Evolutionary conservation across 2,329 filamentous ascomycete species (phyloP), one percentile per base, ranked within the genome.

Genomic region (Colletotrichum gloeosporioides): DNA sequence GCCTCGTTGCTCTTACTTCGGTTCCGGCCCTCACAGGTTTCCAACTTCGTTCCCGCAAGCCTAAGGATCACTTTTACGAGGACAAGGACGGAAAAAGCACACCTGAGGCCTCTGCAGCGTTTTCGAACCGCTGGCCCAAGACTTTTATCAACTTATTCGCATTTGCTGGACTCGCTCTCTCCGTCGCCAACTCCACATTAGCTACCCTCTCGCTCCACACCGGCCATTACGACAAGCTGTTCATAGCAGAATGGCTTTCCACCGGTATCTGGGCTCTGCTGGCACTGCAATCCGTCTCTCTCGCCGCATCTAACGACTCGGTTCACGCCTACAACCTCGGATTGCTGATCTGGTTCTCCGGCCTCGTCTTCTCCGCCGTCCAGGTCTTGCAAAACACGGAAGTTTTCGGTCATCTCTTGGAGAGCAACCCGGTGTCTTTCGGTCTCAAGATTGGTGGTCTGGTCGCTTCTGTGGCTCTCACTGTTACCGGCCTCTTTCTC

Each of bases 1-100:
- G 74, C 44, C 59, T 87, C 53, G 80, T 85, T 18, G 78, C 80
- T 36, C 78, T 88, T 25, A 80, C 84, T 64, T 84, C 86, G 15
- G 67, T 85, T 8, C 87, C 87, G 12, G 84, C 85, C 55, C 39
- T 86, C 27, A 75, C 81, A 49, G 82, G 83, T 59, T 78, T 86
- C 44, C 86, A 88, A 74, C 75, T 83, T 44, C 84, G 82, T 36
- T 79, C 82, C 53, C 82, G 83, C 29, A 81, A 81, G 6, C 83
- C 85, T 10, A 78, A 74, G 73, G 85, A 89, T 55, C 84, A 88
- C 13, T 85, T 88, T 15, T 96, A 96, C 80, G 86, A 92, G 79
- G 94, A 96, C 80, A 85, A 89, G 77, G 94, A 96, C 84, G 94
- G 94, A 65, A 88, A 89, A 78, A 93, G 93, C 36, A 93, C 92